Conservation (phyloP, 1,284 basidiomycete genomes). For the Prillingera fragicola region DNA sequence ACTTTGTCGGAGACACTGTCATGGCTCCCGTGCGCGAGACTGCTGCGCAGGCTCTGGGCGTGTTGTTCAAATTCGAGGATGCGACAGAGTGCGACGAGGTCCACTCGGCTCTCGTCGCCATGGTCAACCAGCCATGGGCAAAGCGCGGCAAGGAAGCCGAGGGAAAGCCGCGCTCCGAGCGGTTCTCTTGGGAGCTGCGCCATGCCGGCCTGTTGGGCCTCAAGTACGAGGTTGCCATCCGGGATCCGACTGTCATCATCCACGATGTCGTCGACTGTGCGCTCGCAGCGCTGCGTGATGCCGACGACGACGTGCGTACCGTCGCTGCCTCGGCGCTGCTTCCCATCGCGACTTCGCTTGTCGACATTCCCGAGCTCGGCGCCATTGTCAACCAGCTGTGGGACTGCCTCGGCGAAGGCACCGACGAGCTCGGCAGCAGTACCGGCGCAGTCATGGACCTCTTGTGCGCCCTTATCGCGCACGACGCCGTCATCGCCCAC, state of each 20-base stretch:
- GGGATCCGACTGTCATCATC: constrained; percentile 51
- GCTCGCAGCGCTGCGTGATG: constrained; percentile 81
- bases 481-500: constrained; percentile 27
- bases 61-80: constrained; percentile 81
- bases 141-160: constrained; percentile 48
- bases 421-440: constrained; percentile 94
- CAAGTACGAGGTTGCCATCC: constrained; percentile 94
- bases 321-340: constrained; percentile 89
- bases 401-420: constrained; percentile 85
- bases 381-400: constrained; percentile 76
- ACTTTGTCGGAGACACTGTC: constrained; percentile 95
- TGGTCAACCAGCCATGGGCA: constrained; percentile 80
- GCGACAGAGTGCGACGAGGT: constrained; percentile 68
- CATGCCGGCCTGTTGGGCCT: constrained; percentile 95
- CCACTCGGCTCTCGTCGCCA: constrained; percentile 76
- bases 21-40: constrained; percentile 96
- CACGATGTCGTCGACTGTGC: constrained; percentile 78
- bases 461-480: constrained; percentile 49
- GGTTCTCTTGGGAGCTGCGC: constrained; percentile 91
- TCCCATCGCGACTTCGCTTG: constrained; percentile 76
- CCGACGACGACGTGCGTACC: constrained; percentile 93
- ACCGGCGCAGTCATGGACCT: constrained; percentile 97
- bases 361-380: constrained; percentile 59
- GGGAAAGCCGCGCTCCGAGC: constrained; percentile 44
- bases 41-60: constrained; percentile 88